Evolutionary conservation across 2,329 filamentous ascomycete genomes (phyloP), one percentile per base, ranked within the genome.

Genomic region (Rugonectria rugulosa): DNA sequence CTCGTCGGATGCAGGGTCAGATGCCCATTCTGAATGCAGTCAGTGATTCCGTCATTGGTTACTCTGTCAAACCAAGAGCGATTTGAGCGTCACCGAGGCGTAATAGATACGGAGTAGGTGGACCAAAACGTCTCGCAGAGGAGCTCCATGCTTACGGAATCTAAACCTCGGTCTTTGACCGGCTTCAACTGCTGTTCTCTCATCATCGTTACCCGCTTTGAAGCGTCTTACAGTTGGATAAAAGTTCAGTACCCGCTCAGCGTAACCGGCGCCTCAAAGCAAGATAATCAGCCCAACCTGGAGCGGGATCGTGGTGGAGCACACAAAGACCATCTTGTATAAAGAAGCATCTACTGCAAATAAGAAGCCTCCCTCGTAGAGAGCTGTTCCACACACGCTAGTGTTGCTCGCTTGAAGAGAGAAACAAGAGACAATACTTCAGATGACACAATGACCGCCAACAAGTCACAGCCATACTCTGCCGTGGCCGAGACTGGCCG

Each of bases 401-500:
- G 50, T 27, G 36, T 32, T 47, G 37, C 24, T 17, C n/a, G 36
- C 17, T 12, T 20, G 14, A 45, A 34, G 23, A 36, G 31, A 11
- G 12, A 37, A 45, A 29, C 24, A 53, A 15, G 11, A 26, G n/a
- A 43, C 32, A 24, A 31, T 23, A 20, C 27, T 10, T 11, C 38
- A 41, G 42, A 50, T n/a, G n/a, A n/a, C n/a, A 31, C 17, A 21
- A 51, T 53, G 65, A 55, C 44, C 10, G 45, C 37, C 42, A 58
- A 29, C 45, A 46, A 17, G 42, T 19, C 36, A 7, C 44, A 45
- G 19, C 41, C 44, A 11, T 68, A 68, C 26, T 68, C 65, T 17
- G 61, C 65, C 1, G 14, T 56, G 11, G 44, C 56, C 27, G 66
- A 68, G 49, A 60, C 60, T 14, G 55, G 52, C 14, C 55, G 61